These are phyloP conservation scores for Stropharia rugosoannulata DNA, from an alignment of 768 basidiomycete species.

Conservation along the genomic window DNA sequence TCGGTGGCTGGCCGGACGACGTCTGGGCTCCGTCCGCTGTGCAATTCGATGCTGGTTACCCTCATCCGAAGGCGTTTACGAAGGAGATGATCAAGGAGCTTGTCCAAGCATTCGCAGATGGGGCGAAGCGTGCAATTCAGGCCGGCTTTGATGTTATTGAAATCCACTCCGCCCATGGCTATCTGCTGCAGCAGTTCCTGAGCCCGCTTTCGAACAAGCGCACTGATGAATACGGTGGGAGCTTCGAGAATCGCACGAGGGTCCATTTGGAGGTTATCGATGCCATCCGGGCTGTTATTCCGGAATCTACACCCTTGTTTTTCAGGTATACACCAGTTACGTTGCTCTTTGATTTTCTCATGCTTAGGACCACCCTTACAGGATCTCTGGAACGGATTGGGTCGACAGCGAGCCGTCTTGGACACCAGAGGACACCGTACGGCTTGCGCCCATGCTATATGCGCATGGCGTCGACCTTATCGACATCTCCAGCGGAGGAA, in stretches of 20 bases:
- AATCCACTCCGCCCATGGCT: constrained; percentile 67
- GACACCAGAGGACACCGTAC: constrained; percentile 66
- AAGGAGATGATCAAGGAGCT: constrained; percentile 59
- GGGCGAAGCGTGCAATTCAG: constrained; percentile 49
- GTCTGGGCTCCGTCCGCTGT: constrained; percentile 58
- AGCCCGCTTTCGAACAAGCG: constrained; percentile 60
- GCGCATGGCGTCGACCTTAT: constrained; percentile 73
- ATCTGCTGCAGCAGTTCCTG: constrained; percentile 55
- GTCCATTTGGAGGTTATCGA: constrained; percentile 64
- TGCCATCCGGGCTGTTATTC: constrained; percentile 58
- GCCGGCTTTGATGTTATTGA: constrained; percentile 65
- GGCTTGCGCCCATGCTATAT: constrained; percentile 59
- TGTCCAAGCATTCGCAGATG: constrained; percentile 53
- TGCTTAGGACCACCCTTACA: constrained; percentile 13
- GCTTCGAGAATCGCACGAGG: constrained; percentile 66
- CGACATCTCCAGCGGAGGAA: constrained; percentile 71
- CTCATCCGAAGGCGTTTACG: constrained; percentile 54
- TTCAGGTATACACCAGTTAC: constrained; percentile 43
- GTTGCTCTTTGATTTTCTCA: neutral
- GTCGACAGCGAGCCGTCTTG: constrained; percentile 62
- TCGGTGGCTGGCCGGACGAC: constrained; percentile 47
- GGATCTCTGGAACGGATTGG: constrained; percentile 76
- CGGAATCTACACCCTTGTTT: constrained; percentile 66
- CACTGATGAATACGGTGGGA: constrained; percentile 70
- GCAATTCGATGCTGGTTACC: constrained; percentile 37